These are phyloP conservation scores for Skeletonema menzelii DNA, from an alignment of 108 stramenopile genomes.

Conservation along the genomic window DNA sequence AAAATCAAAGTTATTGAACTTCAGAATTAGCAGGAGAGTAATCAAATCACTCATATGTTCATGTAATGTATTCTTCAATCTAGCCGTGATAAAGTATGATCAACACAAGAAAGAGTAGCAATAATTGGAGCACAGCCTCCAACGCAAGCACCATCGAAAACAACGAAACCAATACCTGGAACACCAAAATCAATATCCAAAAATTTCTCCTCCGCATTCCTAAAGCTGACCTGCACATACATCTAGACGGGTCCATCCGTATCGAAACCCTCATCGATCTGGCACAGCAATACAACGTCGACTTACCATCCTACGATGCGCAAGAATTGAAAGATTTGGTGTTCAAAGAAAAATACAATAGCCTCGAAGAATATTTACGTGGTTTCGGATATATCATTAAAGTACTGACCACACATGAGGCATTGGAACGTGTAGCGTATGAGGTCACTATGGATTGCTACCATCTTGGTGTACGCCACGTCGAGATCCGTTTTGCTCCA, in stretches of 20 bases:
- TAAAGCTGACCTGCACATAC: constrained; percentile 38
- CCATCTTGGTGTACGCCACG: constrained; percentile 31
- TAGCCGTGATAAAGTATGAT: neutral
- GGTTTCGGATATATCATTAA: constrained; percentile 35
- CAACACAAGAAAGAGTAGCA: neutral
- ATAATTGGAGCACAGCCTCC: neutral
- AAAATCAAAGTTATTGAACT: no score
- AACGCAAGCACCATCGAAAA: neutral
- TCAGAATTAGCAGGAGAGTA: no score
- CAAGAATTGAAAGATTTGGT: constrained; percentile 12
- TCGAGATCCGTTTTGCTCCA: constrained; percentile 38
- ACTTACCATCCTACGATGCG: constrained; percentile 26
- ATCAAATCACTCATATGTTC: no score
- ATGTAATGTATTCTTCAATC: neutral
- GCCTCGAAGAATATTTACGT: constrained; percentile 27
- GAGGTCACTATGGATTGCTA: constrained; percentile 39
- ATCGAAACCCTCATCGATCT: constrained; percentile 34
- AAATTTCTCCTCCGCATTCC: constrained; percentile 37
- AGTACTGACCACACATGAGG: constrained; percentile 7
- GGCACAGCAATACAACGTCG: constrained; percentile 12
- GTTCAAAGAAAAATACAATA: constrained; percentile 22
- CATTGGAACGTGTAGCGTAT: constrained; percentile 39
- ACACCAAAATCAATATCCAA: neutral
- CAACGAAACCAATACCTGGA: neutral
- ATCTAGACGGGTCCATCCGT: constrained; percentile 46